Evolutionary conservation across 169 alveolate genomes (phyloP).

Genomic region (Cystoisospora suis): DNA sequence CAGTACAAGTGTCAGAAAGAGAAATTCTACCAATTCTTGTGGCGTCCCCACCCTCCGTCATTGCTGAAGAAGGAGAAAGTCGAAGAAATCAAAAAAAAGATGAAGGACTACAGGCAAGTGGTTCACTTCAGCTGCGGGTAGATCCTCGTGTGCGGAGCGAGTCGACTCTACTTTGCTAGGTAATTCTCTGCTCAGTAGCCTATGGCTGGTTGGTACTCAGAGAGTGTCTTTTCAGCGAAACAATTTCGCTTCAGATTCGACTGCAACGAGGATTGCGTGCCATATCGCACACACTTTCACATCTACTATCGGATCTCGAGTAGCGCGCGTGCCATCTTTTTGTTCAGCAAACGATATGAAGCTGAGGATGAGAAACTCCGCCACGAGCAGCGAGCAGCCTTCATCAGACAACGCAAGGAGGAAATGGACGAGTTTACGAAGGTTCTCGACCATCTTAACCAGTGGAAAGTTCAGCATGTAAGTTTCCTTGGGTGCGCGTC

Average conservation of each 20-base stretch:
- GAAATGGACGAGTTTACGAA: constrained; percentile 56
- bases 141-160: background rate
- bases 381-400: constrained; percentile 58
- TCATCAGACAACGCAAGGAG: constrained; percentile 48
- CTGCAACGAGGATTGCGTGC: too few species aligned
- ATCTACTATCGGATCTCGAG: too few species aligned
- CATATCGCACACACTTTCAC: too few species aligned
- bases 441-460: constrained; percentile 52
- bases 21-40: constrained; percentile 82
- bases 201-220: constrained; percentile 1
- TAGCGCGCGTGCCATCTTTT: too few species aligned
- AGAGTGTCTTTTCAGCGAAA: background rate
- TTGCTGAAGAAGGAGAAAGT: constrained; percentile 77
- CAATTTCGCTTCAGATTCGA: background rate
- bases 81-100: constrained; percentile 83
- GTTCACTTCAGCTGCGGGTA: constrained; percentile 1
- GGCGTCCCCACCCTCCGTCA: constrained; percentile 91
- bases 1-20: constrained; percentile 80
- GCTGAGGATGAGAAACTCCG: constrained; percentile 66
- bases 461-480: constrained; percentile 59
- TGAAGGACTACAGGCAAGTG: constrained; percentile 81
- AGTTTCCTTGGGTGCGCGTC: too few species aligned
- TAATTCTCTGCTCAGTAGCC: too few species aligned
- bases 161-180: background rate
- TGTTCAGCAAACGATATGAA: constrained; percentile 66